phyloP scores from a whole-genome alignment of 2,329 filamentous ascomycete genomes.

The Hypoxylon sp. region DNA sequence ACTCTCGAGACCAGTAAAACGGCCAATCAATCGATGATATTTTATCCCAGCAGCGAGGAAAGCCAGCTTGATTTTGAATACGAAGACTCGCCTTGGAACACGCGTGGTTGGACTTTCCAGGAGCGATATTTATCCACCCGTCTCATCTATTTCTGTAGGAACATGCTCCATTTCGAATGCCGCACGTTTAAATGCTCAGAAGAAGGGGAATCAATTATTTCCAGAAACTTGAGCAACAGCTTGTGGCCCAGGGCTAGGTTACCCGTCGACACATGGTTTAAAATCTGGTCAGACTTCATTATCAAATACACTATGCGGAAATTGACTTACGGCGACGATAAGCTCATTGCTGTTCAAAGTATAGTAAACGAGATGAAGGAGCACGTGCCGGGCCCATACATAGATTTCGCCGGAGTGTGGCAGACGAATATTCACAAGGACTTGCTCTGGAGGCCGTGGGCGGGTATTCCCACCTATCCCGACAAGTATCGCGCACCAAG shows the following conservation, averaged over 20 bases:
- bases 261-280: background rate
- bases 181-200: background rate
- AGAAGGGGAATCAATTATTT: background rate
- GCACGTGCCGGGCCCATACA: background rate
- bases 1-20: background rate
- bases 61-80: background rate
- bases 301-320: background rate
- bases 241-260: background rate
- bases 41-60: background rate
- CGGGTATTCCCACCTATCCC: background rate
- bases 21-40: background rate
- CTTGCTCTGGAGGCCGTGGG: background rate
- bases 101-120: background rate
- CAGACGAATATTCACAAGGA: slow-evolving; percentile 1
- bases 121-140: background rate
- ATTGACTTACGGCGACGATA: background rate
- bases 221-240: background rate
- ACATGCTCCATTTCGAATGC: background rate
- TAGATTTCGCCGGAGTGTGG: background rate
- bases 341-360: background rate
- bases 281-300: background rate
- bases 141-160: slow-evolving; percentile 3
- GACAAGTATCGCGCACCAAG: background rate
- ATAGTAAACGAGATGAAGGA: slow-evolving; percentile 3
- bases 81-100: background rate